These are phyloP conservation scores for Thuja plicata DNA, from an alignment of 83 land plant genomes.

Conservation along the genomic window DNA sequence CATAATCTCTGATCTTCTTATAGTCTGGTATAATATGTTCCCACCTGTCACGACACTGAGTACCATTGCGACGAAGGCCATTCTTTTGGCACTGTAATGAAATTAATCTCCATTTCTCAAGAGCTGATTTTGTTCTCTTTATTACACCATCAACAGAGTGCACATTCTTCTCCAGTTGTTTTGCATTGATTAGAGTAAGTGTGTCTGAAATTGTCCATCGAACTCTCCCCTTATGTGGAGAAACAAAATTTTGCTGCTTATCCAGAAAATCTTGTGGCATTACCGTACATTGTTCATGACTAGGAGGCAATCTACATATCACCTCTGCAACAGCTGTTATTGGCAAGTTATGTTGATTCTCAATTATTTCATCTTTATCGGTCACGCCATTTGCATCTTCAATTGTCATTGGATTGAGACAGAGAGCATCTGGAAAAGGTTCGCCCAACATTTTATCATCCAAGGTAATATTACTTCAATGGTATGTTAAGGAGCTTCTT, in stretches of 20 bases:
- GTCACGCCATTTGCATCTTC: constrained; percentile 14
- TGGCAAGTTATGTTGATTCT: not conserved
- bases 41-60: constrained; percentile 19
- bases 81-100: constrained; percentile 8
- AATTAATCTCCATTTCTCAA: constrained; percentile 12
- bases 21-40: constrained; percentile 10
- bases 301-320: constrained; percentile 5
- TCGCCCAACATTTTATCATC: constrained; percentile 11
- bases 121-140: constrained; percentile 17
- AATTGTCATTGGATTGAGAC: constrained; percentile 6
- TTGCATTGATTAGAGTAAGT: constrained; percentile 8
- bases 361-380: constrained; percentile 4
- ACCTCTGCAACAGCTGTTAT: constrained; percentile 8
- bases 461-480: constrained; percentile 1
- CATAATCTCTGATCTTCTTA: constrained; percentile 9
- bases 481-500: constrained; percentile 4
- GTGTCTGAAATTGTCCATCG: constrained; percentile 11
- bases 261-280: not conserved
- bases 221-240: constrained; percentile 11
- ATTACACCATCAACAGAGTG: not conserved
- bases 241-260: not conserved
- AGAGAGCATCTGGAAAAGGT: constrained; percentile 15
- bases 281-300: not conserved
- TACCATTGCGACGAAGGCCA: constrained; percentile 14
- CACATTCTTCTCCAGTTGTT: constrained; percentile 15